These are phyloP conservation scores for Fraxinus xanthoxyloides DNA, from an alignment of 305 asterid species.

Conservation along the genomic window DNA sequence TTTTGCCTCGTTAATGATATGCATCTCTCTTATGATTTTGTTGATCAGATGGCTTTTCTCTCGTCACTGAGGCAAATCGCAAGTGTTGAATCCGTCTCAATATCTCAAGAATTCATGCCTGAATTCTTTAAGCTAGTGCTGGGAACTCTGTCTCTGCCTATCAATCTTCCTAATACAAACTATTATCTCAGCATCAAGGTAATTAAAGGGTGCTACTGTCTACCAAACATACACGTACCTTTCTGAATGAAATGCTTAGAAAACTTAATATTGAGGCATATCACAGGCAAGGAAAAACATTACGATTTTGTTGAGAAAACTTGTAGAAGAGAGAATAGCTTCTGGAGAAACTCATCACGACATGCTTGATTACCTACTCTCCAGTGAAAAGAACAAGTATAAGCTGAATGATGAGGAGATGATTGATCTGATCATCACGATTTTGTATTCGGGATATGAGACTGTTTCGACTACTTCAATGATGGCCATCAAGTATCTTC, in stretches of 20 bases:
- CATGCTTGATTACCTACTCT: conserved; percentile 69
- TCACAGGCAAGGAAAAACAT: conserved; percentile 71
- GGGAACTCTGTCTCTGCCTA: conserved; percentile 76
- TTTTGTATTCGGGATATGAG: conserved; percentile 83
- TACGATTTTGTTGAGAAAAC: conserved; percentile 51
- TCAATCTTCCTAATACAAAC: conserved; percentile 82
- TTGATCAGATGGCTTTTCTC: conserved; percentile 79
- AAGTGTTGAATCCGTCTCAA: conserved; percentile 60
- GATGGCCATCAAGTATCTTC: conserved; percentile 98
- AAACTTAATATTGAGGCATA: not conserved
- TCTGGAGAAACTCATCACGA: conserved; percentile 49
- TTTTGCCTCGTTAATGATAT: conserved; percentile 32
- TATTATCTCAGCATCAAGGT: conserved; percentile 83
- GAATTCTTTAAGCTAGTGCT: conserved; percentile 87
- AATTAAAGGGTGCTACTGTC: not conserved
- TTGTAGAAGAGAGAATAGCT: conserved; percentile 64
- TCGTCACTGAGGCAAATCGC: conserved; percentile 87
- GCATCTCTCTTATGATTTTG: not conserved
- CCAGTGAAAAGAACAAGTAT: not conserved
- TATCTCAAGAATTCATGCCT: conserved; percentile 73
- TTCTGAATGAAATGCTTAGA: not conserved
- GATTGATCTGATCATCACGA: not conserved
- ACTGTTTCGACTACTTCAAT: conserved; percentile 95
- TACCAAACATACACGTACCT: not conserved
- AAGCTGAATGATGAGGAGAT: not conserved